Conservation (phyloP, 108 stramenopile genomes). For the Schizochytrium sp. region DNA sequence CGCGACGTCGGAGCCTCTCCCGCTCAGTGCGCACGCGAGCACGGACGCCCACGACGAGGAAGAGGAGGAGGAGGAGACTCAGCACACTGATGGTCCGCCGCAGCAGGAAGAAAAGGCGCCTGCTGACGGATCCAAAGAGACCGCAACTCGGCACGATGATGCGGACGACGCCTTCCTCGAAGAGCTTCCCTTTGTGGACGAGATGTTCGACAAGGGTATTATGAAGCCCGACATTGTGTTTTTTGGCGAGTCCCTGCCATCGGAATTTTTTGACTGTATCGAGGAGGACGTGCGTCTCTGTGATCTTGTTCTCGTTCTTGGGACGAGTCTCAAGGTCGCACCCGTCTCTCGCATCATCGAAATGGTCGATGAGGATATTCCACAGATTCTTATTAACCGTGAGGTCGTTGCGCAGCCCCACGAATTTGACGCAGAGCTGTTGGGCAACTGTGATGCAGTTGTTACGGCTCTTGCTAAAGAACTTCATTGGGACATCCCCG, state of each 20-base stretch:
- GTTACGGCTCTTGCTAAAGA: not conserved
- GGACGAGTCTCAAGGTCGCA: constrained; percentile 60
- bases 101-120: too few relatives aligned
- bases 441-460: constrained; percentile 23
- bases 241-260: constrained; percentile 46
- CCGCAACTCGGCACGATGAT: too few relatives aligned
- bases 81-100: too few relatives aligned
- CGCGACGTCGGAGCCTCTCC: too few relatives aligned
- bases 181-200: not conserved
- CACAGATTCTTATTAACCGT: constrained; percentile 37
- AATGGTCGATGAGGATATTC: constrained; percentile 27
- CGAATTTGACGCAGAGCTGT: constrained; percentile 33
- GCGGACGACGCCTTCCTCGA: not conserved
- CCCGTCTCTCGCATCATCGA: constrained; percentile 56
- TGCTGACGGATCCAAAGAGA: too few relatives aligned
- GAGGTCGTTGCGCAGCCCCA: constrained; percentile 29
- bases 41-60: too few relatives aligned
- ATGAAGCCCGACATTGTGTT: constrained; percentile 53
- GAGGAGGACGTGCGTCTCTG: constrained; percentile 29
- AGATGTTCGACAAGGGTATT: constrained; percentile 24
- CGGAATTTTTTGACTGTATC: constrained; percentile 5
- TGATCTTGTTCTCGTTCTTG: constrained; percentile 42
- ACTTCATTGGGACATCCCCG: not conserved
- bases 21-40: too few relatives aligned
- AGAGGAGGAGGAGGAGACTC: too few relatives aligned